Base-by-base conservation (phyloP, 371 early-diverging fungal genomes). In the Synchytrium microbalum region DNA sequence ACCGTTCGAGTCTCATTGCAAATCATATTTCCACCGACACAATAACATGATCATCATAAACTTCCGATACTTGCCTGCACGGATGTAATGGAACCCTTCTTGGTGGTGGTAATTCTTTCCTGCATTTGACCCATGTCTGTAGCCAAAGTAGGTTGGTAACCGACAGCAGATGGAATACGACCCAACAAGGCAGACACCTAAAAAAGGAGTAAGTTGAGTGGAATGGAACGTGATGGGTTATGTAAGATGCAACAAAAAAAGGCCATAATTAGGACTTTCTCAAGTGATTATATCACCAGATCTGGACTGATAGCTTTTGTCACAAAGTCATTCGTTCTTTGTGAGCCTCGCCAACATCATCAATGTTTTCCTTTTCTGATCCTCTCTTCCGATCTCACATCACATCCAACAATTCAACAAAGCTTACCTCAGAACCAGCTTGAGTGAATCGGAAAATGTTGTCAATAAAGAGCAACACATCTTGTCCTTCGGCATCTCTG, bases 111-210 rank as follows among this genome's bases (percentile, higher is more conserved):
- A 80, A 96, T 96, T 86, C 97, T 91, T 80, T 96, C 97, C 84
- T 96, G 95, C 95, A 96, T 95, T 75, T 83, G 83, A 89, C 95
- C 97, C 93, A 92, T 92, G 77, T 92, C 92, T 55, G 92, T 92
- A 76, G 92, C 89, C 67, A 93, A 86, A 63, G 97, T 96, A 75
- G 97, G 97, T 82, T 96, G 97, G 87, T 96, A 96, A 85, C 97
- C 97, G 84, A 96, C 97, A 83, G 97, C 97, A 64, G 95, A 95
- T 70, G 97, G 96, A 76, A 96, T 96, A 92, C 97, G 96, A 79
- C 95, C 95, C 72, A 96, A 85, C 78, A 96, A 83, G 65, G 97
- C 96, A 78, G 97, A 96, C 46, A 38, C 46, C 46, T 38, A 38
- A 38, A 5, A 19, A 38, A 38, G 5, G 46, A n/a, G n/a, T n/a